Conservation (phyloP, 2,329 filamentous ascomycete species). For the Elsinoe fawcettii region DNA sequence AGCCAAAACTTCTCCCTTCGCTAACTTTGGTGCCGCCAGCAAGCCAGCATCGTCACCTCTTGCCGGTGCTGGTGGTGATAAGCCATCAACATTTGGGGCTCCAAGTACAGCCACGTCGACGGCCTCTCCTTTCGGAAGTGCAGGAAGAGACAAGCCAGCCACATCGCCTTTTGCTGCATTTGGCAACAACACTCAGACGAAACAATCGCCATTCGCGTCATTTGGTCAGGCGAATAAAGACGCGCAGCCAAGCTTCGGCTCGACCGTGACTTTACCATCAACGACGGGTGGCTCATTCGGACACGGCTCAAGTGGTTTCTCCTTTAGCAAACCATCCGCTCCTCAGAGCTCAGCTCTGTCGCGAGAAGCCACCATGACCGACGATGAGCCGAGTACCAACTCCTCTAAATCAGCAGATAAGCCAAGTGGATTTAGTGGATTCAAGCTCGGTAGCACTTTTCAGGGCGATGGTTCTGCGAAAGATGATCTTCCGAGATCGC, state of each 20-base stretch:
- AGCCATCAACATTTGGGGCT: constrained; percentile 21
- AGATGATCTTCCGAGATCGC: constrained; percentile 49
- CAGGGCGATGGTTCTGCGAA: constrained; percentile 55
- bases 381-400: constrained; percentile 15
- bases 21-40: constrained; percentile 23
- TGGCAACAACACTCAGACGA: constrained; percentile 15
- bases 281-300: constrained; percentile 28
- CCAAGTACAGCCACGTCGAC: background rate
- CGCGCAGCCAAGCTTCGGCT: constrained; percentile 29
- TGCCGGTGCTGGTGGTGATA: constrained; percentile 14
- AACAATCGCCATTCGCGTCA: constrained; percentile 8
- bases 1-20: constrained; percentile 28
- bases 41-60: constrained; percentile 22
- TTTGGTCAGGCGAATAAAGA: constrained; percentile 18
- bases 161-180: constrained; percentile 29
- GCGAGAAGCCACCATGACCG: constrained; percentile 11
- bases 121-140: constrained; percentile 31
- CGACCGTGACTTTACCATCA: constrained; percentile 36
- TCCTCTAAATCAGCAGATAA: constrained; percentile 17
- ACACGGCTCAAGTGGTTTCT: constrained; percentile 27
- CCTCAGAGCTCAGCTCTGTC: constrained; percentile 14
- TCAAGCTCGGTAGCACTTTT: constrained; percentile 62
- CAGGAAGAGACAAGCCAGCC: constrained; percentile 19
- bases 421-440: constrained; percentile 38
- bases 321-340: constrained; percentile 21